A percentile compares a stretch with the other conserved stretches of the same genome.
phyloP scores from a whole-genome alignment of 2,329 filamentous ascomycete species.

The Penicillium hordei region DNA sequence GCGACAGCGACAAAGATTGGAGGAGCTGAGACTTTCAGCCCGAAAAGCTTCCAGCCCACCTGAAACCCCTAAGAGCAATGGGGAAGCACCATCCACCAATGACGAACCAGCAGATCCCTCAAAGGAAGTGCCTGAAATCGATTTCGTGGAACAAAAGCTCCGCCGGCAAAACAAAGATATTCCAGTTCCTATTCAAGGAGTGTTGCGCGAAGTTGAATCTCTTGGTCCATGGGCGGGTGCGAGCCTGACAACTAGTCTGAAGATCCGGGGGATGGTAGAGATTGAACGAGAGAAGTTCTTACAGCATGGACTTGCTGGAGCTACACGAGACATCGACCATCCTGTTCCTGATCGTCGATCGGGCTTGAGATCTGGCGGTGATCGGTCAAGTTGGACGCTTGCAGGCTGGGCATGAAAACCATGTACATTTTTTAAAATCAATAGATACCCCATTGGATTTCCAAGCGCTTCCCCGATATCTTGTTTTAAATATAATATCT shows the following conservation, averaged over 20 bases:
- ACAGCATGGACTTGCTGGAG: constrained; percentile 48
- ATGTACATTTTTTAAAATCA: constrained; percentile 16
- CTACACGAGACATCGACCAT: constrained; percentile 44
- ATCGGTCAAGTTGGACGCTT: constrained; percentile 52
- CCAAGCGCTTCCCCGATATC: not conserved
- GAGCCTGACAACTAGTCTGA: constrained; percentile 59
- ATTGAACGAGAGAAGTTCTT: constrained; percentile 65
- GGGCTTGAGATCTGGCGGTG: constrained; percentile 40
- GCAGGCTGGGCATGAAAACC: constrained; percentile 46
- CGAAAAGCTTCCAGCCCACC: not conserved
- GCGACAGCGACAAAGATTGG: constrained; percentile 47
- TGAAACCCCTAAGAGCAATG: constrained; percentile 1
- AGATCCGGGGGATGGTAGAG: constrained; percentile 61
- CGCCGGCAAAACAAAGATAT: constrained; percentile 38
- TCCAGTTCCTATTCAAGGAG: constrained; percentile 37
- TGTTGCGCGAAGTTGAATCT: constrained; percentile 57
- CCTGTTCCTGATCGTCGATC: constrained; percentile 42
- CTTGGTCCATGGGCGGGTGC: constrained; percentile 66
- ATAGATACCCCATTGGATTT: constrained; percentile 25
- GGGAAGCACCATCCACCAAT: constrained; percentile 8
- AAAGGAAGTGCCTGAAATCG: constrained; percentile 45
- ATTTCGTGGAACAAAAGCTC: constrained; percentile 46
- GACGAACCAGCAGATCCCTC: constrained; percentile 16
- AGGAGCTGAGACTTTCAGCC: constrained; percentile 30
- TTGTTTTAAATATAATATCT: no score